Base-by-base conservation (phyloP, 768 basidiomycete genomes). In the Arthromyces matolae region DNA sequence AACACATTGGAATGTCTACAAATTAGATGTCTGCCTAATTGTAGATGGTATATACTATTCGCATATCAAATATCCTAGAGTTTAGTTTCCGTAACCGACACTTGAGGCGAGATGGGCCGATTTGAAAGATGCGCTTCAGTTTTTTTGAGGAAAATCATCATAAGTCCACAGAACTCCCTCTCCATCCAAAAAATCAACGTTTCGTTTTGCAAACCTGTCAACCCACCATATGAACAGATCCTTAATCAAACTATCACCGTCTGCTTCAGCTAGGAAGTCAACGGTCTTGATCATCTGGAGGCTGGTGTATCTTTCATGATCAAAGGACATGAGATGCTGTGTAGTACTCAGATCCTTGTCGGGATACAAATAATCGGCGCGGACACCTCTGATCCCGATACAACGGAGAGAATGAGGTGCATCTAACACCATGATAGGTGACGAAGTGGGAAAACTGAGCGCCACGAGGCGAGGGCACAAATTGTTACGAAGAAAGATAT, bases 221-320 rank as follows among this genome's bases (percentile, higher is more conserved):
- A 71, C 68, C 78, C 78, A 80, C 72, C 73, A 75, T 24, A 79
- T 76, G 53, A 77, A 79, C 14, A 77, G 62, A 42, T 79, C 74
- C 64, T 69, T 72, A 46, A 72, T 67, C 40, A 71, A 50, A 32
- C 51, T 54, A 56, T 78, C 73, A 47, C 66, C 60, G 42, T 72
- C 67, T 16, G 76, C 67, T 19, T 75, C 77, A 16, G 74, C 75
- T 34, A 77, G 57, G 56, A 73, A 77, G 2, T 71, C 75, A 12
- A 77, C 66, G 18, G 73, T 77, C 49, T 74, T 70, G 22, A 79
- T 66, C 27, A 70, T 58, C 57, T 78, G 72, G 23, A 80, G 62
- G 40, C 57, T 63, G 18, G 78, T 77, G 55, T 73, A 78, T 43
- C 68, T 64, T 31, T 62, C 63, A 33, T 64, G 58, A 41, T 63